Percentiles rank a stretch among this genome's conserved stretches.
These are phyloP conservation scores for Fusarium zealandicum DNA, from an alignment of 2,329 filamentous ascomycete genomes.

Conservation along the genomic window DNA sequence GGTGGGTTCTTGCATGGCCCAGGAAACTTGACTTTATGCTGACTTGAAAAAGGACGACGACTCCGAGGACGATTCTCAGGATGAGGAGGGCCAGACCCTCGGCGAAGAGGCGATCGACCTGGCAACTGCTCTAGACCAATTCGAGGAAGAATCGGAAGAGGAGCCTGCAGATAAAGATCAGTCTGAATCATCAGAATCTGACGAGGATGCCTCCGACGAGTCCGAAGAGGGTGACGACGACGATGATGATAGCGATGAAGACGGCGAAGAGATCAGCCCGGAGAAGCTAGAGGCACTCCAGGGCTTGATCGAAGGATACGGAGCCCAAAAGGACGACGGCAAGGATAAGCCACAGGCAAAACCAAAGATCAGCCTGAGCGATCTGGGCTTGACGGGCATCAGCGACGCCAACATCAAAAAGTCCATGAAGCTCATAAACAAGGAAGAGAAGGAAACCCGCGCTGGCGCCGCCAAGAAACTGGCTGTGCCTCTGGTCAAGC, in stretches of 20 bases:
- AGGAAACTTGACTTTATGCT: neutral
- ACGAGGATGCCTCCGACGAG: constrained; percentile 50
- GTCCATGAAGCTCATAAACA: constrained; percentile 76
- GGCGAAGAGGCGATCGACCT: constrained; percentile 67
- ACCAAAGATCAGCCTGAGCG: constrained; percentile 75
- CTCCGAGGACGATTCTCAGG: constrained; percentile 61
- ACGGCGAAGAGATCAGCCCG: constrained; percentile 54
- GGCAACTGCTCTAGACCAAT: constrained; percentile 63
- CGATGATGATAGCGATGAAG: constrained; percentile 56
- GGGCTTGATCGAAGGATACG: constrained; percentile 73
- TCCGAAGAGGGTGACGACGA: constrained; percentile 57
- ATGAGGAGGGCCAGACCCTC: constrained; percentile 65
- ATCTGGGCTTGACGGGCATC: constrained; percentile 74
- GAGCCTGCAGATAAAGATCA: constrained; percentile 56
- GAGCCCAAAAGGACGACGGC: constrained; percentile 67
- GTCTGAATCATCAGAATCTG: constrained; percentile 54
- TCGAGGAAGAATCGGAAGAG: constrained; percentile 57
- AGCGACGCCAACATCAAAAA: constrained; percentile 80
- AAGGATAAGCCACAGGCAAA: constrained; percentile 56
- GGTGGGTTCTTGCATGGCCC: constrained; percentile 24
- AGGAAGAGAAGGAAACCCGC: constrained; percentile 61
- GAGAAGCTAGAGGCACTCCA: constrained; percentile 71
- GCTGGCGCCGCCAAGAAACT: constrained; percentile 69
- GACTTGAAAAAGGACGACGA: constrained; percentile 56
- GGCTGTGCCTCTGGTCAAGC: constrained; percentile 80